phyloP scores from a whole-genome alignment of 768 basidiomycete genomes.

The Agaricus bisporus region DNA sequence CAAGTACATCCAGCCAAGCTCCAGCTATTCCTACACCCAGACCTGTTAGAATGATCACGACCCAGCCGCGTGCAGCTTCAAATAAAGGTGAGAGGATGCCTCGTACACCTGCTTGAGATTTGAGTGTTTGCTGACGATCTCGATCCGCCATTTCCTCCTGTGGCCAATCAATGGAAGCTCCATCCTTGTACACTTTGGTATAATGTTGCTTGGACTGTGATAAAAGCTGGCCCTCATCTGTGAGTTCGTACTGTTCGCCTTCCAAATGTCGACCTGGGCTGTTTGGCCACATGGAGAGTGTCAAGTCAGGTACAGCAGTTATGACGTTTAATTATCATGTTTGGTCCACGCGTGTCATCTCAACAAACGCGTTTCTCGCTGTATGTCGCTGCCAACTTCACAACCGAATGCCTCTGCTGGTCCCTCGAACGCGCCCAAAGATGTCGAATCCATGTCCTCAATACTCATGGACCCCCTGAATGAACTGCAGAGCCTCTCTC shows the following conservation, averaged over 20 bases:
- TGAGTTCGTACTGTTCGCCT: slow-evolving; percentile 37
- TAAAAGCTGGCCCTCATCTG: slow-evolving; percentile 34
- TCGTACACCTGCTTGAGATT: slow-evolving; percentile 46
- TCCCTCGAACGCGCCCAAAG: slow-evolving; percentile 12
- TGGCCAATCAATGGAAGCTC: slow-evolving; percentile 64
- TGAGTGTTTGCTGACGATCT: slow-evolving; percentile 42
- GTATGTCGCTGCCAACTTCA: neutral
- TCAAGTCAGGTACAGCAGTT: neutral
- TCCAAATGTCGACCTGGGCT: neutral
- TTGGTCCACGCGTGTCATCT: slow-evolving; percentile 10
- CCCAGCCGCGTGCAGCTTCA: slow-evolving; percentile 58
- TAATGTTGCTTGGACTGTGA: slow-evolving; percentile 19
- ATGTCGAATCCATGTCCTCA: slow-evolving; percentile 48
- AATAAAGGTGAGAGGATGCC: slow-evolving; percentile 49
- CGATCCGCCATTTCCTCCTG: slow-evolving; percentile 61
- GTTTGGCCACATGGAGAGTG: neutral
- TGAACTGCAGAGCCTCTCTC: slow-evolving; percentile 56
- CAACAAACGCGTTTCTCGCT: neutral
- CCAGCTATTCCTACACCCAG: slow-evolving; percentile 63
- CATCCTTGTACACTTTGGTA: slow-evolving; percentile 45
- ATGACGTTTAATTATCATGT: neutral
- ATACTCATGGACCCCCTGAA: slow-evolving; percentile 57
- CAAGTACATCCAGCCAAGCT: slow-evolving; percentile 68
- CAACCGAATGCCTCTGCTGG: slow-evolving; percentile 11
- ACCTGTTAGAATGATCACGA: slow-evolving; percentile 62